These are phyloP conservation scores for Ceratobasidium sp. DNA, from an alignment of 1,284 basidiomycete species.

Conservation along the genomic window DNA sequence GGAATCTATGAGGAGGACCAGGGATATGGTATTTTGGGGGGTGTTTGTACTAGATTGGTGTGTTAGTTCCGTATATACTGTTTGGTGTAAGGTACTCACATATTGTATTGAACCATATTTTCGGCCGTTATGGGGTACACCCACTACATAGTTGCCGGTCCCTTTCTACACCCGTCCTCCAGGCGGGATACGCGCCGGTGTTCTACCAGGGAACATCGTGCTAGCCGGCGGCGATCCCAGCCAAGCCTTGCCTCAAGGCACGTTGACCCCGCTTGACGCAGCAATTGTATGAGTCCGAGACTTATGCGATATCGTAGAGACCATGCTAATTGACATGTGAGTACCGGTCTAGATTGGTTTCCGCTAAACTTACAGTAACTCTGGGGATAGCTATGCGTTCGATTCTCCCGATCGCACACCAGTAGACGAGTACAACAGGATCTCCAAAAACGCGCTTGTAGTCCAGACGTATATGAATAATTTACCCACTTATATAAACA, in stretches of 20 bases:
- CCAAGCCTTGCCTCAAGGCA: not conserved
- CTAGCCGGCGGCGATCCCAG: conserved; percentile 33
- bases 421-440: conserved; percentile 16
- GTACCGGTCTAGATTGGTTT: not conserved
- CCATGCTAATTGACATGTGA: conserved; percentile 31
- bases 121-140: conserved; percentile 33
- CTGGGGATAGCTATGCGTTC: conserved; percentile 8
- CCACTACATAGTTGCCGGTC: conserved; percentile 27
- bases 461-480: conserved; percentile 25
- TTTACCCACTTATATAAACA: conserved; percentile 7
- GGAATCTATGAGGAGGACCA: conserved; percentile 11
- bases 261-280: not conserved
- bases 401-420: conserved; percentile 20
- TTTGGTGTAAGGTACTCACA: not conserved
- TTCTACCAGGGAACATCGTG: conserved; percentile 11
- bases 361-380: not conserved
- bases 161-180: conserved; percentile 23
- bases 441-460: conserved; percentile 12
- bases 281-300: conserved; percentile 2
- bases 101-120: conserved; percentile 17
- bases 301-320: conserved; percentile 34
- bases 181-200: conserved; percentile 8
- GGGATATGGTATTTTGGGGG: conserved; percentile 27
- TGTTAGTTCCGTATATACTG: not conserved
- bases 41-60: conserved; percentile 25